phyloP scores from a whole-genome alignment of 129 eudicot species.

The Tagetes erecta region DNA sequence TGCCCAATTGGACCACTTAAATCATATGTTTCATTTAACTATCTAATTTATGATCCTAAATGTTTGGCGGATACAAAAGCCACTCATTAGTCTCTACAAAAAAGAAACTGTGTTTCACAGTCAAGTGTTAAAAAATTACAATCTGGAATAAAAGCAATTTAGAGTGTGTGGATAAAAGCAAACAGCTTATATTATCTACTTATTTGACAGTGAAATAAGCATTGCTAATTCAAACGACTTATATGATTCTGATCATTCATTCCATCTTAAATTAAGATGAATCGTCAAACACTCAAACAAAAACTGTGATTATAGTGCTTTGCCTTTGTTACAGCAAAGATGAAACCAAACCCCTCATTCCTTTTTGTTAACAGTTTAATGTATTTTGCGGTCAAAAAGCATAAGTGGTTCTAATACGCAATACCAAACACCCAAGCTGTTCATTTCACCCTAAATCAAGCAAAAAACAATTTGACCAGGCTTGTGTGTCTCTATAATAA shows the following conservation, averaged over 20 bases:
- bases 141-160: neutral
- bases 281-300: no score
- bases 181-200: neutral
- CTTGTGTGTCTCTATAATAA: neutral
- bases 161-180: neutral
- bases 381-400: neutral
- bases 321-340: neutral
- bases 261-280: no score
- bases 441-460: neutral
- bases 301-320: no score
- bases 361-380: neutral
- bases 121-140: neutral
- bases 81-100: neutral
- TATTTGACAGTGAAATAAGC: no score
- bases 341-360: neutral
- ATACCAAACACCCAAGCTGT: neutral
- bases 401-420: neutral
- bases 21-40: neutral
- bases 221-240: neutral
- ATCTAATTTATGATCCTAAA: neutral
- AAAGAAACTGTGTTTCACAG: neutral
- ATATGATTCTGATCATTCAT: neutral
- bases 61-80: neutral
- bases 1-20: neutral
- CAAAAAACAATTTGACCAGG: neutral